Conservation (phyloP, 1,139 yeast genomes). For the Candida sp. region DNA sequence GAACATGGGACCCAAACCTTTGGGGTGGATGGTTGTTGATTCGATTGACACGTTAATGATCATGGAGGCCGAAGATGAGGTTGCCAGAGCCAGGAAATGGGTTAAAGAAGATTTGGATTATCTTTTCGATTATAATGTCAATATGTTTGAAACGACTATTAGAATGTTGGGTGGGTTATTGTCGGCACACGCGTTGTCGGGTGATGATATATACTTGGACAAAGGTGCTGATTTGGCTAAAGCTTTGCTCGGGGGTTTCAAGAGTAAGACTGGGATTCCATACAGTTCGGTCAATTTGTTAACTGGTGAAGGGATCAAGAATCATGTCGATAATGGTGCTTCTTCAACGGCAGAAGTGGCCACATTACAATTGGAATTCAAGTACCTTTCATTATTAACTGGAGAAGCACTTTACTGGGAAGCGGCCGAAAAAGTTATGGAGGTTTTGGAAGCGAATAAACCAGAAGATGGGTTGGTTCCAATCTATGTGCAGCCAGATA, state of each 20-base stretch:
- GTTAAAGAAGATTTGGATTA: slow-evolving; percentile 51
- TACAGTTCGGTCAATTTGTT: slow-evolving; percentile 73
- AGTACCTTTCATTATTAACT: slow-evolving; percentile 75
- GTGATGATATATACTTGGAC: slow-evolving; percentile 68
- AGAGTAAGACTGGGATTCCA: slow-evolving; percentile 66
- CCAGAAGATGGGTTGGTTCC: slow-evolving; percentile 83
- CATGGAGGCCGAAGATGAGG: slow-evolving; percentile 73
- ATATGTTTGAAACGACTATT: slow-evolving; percentile 89
- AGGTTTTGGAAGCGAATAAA: slow-evolving; percentile 50
- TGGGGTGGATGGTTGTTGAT: slow-evolving; percentile 96
- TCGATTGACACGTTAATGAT: slow-evolving; percentile 79
- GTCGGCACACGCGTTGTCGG: slow-evolving; percentile 73
- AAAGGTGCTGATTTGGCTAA: slow-evolving; percentile 76
- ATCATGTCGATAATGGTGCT: slow-evolving; percentile 61
- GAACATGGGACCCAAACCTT: slow-evolving; percentile 78
- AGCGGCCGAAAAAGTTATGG: slow-evolving; percentile 69
- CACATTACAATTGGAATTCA: slow-evolving; percentile 85
- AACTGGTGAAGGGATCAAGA: slow-evolving; percentile 56
- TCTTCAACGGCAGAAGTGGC: slow-evolving; percentile 90
- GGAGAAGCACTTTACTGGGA: slow-evolving; percentile 82
- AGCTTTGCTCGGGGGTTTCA: slow-evolving; percentile 64
- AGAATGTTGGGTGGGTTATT: slow-evolving; percentile 91
- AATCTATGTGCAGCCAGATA: slow-evolving; percentile 70
- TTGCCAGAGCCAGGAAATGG: slow-evolving; percentile 70
- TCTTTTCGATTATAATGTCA: slow-evolving; percentile 67